phyloP scores from a whole-genome alignment of 345 rosid species.

The Rhodamnia rubescens region DNA sequence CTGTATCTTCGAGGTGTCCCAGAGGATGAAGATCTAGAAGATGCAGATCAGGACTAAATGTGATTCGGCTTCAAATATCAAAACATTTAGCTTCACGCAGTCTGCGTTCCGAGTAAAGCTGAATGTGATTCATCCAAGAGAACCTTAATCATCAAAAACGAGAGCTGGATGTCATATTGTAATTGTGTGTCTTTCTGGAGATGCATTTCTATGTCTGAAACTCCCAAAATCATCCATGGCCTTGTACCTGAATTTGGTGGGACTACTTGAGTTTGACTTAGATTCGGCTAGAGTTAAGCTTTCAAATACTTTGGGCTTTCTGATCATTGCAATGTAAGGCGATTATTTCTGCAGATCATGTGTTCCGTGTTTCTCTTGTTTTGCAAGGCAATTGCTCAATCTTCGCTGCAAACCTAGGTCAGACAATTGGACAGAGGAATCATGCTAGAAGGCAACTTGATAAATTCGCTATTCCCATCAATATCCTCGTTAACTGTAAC shows the following conservation, averaged over 20 bases:
- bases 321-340: not conserved
- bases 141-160: not conserved
- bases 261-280: not conserved
- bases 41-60: slow-evolving; percentile 53
- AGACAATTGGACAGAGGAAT: not conserved
- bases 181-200: not conserved
- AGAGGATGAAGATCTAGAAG: slow-evolving; percentile 86
- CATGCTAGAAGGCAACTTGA: not conserved
- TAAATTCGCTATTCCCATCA: not conserved
- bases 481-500: too few species aligned
- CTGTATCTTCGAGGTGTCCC: slow-evolving; percentile 89
- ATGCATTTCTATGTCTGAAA: not conserved
- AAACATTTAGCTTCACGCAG: not conserved
- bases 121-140: not conserved
- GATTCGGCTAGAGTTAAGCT: not conserved
- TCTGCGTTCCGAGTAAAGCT: not conserved
- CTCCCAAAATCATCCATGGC: not conserved
- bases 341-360: not conserved
- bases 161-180: not conserved
- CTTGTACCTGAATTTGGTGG: not conserved
- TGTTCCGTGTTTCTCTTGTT: not conserved
- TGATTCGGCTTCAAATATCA: not conserved
- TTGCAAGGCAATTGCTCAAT: not conserved
- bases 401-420: not conserved
- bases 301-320: not conserved